A percentile compares a stretch with the other conserved stretches of the same genome.
phyloP scores from a whole-genome alignment of 208 protist species.

The Dictyostelium gargantuum region DNA sequence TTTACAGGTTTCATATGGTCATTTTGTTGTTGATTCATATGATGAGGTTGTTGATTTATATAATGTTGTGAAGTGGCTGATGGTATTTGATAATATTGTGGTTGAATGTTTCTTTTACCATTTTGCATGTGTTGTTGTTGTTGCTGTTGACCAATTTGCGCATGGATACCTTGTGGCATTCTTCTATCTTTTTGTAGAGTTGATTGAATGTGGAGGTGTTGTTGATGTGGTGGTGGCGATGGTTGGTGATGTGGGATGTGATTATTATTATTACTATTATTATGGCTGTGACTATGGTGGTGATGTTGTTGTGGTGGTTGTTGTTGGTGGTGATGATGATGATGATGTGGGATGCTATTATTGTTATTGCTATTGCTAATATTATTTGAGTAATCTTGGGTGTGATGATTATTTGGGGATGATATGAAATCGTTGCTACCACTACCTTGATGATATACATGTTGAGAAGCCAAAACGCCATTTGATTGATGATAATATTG shows the following conservation, averaged over 20 bases:
- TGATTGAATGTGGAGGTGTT: neutral
- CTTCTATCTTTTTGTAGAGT: neutral
- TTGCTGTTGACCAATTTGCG: neutral
- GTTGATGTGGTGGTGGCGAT: neutral
- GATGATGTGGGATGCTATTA: neutral
- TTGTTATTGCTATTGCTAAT: no score
- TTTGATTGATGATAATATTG: neutral
- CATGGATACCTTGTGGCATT: neutral
- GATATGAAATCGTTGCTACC: neutral
- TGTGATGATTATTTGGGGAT: neutral
- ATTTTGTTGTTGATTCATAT: neutral
- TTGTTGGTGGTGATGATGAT: neutral
- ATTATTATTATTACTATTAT: neutral
- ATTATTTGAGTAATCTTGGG: neutral
- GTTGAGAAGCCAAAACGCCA: neutral
- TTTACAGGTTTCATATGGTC: slow-evolving; percentile 5
- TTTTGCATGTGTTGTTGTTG: neutral
- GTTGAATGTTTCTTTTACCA: neutral
- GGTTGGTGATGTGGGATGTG: neutral
- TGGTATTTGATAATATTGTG: neutral
- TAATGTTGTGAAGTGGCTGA: no score
- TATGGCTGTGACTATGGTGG: neutral
- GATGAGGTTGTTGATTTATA: neutral
- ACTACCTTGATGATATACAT: neutral
- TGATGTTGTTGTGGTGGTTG: neutral